Base-by-base conservation (phyloP, 805 yeast species). In the Candida taoyuanica region DNA sequence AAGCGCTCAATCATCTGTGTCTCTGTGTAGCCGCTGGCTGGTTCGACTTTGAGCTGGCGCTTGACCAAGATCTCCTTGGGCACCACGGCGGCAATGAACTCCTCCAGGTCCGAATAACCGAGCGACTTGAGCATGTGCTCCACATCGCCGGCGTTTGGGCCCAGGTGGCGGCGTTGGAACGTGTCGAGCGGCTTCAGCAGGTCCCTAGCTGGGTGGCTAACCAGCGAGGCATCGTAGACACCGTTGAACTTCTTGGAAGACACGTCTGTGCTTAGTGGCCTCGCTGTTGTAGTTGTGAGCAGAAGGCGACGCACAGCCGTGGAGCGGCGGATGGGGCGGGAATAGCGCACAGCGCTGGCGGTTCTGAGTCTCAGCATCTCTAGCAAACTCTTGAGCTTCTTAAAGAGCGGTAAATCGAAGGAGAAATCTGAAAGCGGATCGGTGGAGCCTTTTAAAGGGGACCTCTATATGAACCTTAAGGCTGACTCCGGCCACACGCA, bases 101-200 rank as follows among this genome's bases (percentile, higher is more conserved):
- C 74, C 36, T 79, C 79, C 37, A 91, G 60, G 56, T 85, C 83
- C 1, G 63, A 47, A 58, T 78, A 78, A 2, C 87, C 89, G 37
- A 89, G 67, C 9, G 70, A 60, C 3, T 61, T 43, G 37, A 93
- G 70, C 96, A 91, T 87, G 23, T 63, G 59, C 14, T 62, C 55
- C 15, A 83, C 84, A 46, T 86, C 78, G 0, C 48, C 53, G 0
- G 85, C 79, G 12, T 74, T 68, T 17, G 94, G 87, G 11, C 98
- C 98, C 42, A 91, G 68, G 62, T 93, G 98, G 53, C 98, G 85
- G 55, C 94, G 76, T 34, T 84, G 75, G 62, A 91, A 93, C 2
- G 93, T 81, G 58, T 93, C 98, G 40, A 85, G 68, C 3, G 74
- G 72, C 28, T 43, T 49, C 16, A 58, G 36, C 23, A 43, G 45